phyloP scores from a whole-genome alignment of 495 filamentous ascomycete species.

The Lasiosphaeriaceae sp. region DNA sequence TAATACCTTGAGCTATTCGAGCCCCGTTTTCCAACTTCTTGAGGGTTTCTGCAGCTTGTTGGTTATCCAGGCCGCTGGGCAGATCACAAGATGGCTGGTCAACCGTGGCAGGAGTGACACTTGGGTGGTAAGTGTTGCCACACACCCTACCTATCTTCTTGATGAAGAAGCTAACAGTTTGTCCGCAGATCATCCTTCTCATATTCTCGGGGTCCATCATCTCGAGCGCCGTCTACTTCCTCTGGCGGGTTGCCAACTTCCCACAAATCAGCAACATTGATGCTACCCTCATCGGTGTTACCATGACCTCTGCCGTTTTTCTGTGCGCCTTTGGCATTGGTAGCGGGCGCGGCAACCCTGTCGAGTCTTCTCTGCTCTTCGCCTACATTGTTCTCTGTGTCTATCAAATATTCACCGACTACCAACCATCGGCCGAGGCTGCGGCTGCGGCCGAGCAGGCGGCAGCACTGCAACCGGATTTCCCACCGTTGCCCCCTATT shows the following conservation, averaged over 20 bases:
- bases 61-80: slow-evolving; percentile 90
- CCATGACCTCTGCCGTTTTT: slow-evolving; percentile 86
- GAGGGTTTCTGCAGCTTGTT: slow-evolving; percentile 96
- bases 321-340: slow-evolving; percentile 92
- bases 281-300: slow-evolving; percentile 85
- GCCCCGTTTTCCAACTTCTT: slow-evolving; percentile 88
- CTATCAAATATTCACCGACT: slow-evolving; percentile 99
- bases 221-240: slow-evolving; percentile 90
- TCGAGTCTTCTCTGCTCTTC: slow-evolving; percentile 93
- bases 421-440: slow-evolving; percentile 67
- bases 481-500: slow-evolving; percentile 90
- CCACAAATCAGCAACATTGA: slow-evolving; percentile 92
- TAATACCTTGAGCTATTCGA: slow-evolving; percentile 82
- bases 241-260: slow-evolving; percentile 91
- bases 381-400: slow-evolving; percentile 96
- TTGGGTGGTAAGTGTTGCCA: slow-evolving; percentile 77
- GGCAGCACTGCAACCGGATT: slow-evolving; percentile 61
- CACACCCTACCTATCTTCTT: background rate
- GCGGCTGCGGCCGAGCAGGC: slow-evolving; percentile 49
- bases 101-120: slow-evolving; percentile 88
- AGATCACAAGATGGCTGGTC: slow-evolving; percentile 93
- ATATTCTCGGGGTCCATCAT: slow-evolving; percentile 86
- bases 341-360: slow-evolving; percentile 89
- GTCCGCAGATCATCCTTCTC: slow-evolving; percentile 72
- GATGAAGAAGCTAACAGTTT: background rate